Percentiles rank a stretch among this genome's conserved stretches.
Evolutionary conservation across 352 stramenopile species (phyloP).

Genomic region (Phytophthora lateralis): DNA sequence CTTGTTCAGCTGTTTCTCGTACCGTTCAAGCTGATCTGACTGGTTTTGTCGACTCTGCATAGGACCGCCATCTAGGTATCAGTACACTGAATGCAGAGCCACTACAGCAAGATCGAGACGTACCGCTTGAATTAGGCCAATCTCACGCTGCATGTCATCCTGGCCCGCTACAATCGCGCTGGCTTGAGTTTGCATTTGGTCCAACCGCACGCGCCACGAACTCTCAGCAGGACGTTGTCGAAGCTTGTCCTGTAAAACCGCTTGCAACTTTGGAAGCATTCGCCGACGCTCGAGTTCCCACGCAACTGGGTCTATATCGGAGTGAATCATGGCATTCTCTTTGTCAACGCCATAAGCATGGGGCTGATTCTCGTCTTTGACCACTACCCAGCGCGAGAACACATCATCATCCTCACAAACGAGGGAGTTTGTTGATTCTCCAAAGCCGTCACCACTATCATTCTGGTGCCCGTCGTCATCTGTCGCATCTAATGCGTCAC

Average conservation of each 20-base stretch:
- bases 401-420: slow-evolving; percentile 34
- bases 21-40: slow-evolving; percentile 28
- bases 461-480: slow-evolving; percentile 36
- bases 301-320: slow-evolving; percentile 40
- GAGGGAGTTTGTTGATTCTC: slow-evolving; percentile 43
- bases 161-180: slow-evolving; percentile 20
- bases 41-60: slow-evolving; percentile 28
- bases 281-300: slow-evolving; percentile 46
- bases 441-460: slow-evolving; percentile 11
- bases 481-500: slow-evolving; percentile 52
- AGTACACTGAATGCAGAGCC: not conserved
- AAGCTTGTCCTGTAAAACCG: slow-evolving; percentile 28
- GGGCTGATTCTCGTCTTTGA: slow-evolving; percentile 37
- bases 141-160: slow-evolving; percentile 20
- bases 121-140: slow-evolving; percentile 36
- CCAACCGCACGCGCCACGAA: slow-evolving; percentile 35
- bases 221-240: slow-evolving; percentile 21
- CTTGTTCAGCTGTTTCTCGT: slow-evolving; percentile 49
- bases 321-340: slow-evolving; percentile 45
- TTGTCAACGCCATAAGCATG: not conserved
- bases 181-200: slow-evolving; percentile 36
- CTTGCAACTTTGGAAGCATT: slow-evolving; percentile 45
- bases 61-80: not conserved
- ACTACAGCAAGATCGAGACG: slow-evolving; percentile 1
- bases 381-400: slow-evolving; percentile 51